Conservation (phyloP, 768 basidiomycete genomes). For the Russula virescens region DNA sequence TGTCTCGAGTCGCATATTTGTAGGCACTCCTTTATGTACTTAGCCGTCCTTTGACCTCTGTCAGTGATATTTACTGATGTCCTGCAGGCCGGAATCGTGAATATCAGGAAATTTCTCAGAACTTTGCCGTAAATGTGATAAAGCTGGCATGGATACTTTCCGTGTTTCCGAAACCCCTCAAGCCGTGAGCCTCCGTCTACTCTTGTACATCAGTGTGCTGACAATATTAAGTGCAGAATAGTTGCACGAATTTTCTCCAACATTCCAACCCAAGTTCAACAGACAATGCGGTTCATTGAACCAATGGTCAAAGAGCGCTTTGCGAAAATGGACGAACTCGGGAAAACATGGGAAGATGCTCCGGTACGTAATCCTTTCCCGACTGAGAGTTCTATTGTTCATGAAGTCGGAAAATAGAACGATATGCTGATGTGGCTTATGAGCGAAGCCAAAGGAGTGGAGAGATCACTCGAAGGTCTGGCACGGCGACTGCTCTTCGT, state of each 20-base stretch:
- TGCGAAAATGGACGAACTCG: neutral
- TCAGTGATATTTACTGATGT: neutral
- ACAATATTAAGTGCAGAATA: neutral
- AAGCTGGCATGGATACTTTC: neutral
- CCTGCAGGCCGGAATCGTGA: neutral
- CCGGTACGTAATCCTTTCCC: neutral
- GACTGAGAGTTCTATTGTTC: neutral
- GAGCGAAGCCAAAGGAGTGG: neutral
- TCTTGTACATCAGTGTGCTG: neutral
- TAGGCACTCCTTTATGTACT: neutral
- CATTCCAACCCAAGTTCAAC: neutral
- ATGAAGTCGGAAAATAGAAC: neutral
- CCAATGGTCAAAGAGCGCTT: neutral
- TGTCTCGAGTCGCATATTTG: neutral
- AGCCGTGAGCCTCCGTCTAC: neutral
- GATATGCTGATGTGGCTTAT: slow-evolving; percentile 2
- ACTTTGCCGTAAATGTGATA: neutral
- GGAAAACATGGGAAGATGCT: neutral
- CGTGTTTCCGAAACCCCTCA: neutral
- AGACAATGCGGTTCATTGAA: neutral
- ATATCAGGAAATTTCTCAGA: neutral
- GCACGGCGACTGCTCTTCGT: neutral
- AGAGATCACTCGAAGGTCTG: neutral
- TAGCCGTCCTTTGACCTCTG: neutral
- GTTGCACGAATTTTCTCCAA: neutral